Evolutionary conservation across 1,284 basidiomycete species (phyloP).

Genomic region (Trichosporon sp.): DNA sequence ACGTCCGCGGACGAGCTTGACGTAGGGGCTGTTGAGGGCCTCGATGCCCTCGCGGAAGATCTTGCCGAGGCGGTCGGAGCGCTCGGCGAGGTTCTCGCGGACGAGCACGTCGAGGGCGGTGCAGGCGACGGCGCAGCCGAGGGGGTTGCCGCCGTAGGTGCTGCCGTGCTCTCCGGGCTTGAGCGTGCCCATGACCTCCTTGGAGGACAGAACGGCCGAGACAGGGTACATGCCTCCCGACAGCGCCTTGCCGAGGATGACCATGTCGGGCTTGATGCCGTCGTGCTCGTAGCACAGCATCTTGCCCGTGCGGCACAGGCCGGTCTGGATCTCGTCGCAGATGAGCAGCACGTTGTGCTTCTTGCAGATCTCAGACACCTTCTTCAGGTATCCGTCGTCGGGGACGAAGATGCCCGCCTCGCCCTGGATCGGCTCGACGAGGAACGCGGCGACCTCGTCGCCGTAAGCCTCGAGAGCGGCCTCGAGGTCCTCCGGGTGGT

Average conservation of each 20-base stretch:
- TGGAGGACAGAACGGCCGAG: conserved; percentile 84
- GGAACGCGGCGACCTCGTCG: conserved; percentile 80
- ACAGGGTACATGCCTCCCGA: conserved; percentile 96
- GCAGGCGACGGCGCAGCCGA: conserved; percentile 90
- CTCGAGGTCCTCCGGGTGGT: conserved; percentile 74
- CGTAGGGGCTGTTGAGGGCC: conserved; percentile 63
- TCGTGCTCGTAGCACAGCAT: conserved; percentile 81
- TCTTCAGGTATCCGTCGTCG: conserved; percentile 75
- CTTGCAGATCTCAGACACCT: conserved; percentile 77
- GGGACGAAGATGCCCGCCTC: conserved; percentile 96
- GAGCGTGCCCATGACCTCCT: conserved; percentile 89
- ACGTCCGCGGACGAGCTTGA: conserved; percentile 70
- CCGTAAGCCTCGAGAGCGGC: conserved; percentile 76
- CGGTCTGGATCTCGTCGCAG: conserved; percentile 97
- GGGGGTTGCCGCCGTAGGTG: conserved; percentile 91
- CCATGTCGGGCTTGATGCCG: conserved; percentile 80
- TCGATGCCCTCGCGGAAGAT: conserved; percentile 67
- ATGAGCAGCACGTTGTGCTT: conserved; percentile 92
- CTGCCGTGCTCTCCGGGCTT: conserved; percentile 97
- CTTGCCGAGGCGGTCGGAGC: conserved; percentile 72
- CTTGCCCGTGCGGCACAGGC: conserved; percentile 46
- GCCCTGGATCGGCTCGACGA: conserved; percentile 96
- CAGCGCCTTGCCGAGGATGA: conserved; percentile 92
- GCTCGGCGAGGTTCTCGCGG: conserved; percentile 74
- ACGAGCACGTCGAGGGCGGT: conserved; percentile 83